Evolutionary conservation across 495 filamentous ascomycete genomes (phyloP).

Genomic region (Aspergillus leporis): DNA sequence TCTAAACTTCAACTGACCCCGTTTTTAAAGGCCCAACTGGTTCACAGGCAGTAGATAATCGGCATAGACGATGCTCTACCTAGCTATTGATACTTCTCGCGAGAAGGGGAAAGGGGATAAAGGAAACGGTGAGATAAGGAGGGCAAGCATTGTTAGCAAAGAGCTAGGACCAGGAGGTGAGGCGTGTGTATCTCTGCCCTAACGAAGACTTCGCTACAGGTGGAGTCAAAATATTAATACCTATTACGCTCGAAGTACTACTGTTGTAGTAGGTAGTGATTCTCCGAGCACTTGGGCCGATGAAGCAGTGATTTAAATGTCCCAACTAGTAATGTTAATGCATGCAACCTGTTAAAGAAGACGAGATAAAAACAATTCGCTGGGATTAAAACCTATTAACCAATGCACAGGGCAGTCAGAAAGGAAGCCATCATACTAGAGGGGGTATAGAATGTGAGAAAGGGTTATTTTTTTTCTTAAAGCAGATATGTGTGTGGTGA

Average conservation of each 20-base stretch:
- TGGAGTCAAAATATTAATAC: too few species aligned
- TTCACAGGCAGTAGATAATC: not conserved
- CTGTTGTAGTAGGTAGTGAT: not conserved
- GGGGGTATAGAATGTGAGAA: not conserved
- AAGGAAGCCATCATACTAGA: not conserved
- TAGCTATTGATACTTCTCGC: not conserved
- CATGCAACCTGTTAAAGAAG: not conserved
- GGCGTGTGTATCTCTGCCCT: too few species aligned
- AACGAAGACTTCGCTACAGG: too few species aligned
- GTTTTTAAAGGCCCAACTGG: not conserved
- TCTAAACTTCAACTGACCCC: not conserved
- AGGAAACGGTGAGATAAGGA: too few species aligned
- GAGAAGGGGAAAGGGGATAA: too few species aligned
- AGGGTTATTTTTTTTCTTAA: not conserved
- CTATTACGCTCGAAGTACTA: too few species aligned
- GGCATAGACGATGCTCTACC: not conserved
- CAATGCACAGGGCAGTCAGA: conserved; percentile 1
- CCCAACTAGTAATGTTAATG: not conserved
- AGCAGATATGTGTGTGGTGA: not conserved
- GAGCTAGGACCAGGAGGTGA: too few species aligned
- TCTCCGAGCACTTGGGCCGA: not conserved
- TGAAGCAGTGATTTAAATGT: not conserved
- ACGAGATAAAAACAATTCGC: not conserved
- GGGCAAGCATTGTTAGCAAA: too few species aligned
- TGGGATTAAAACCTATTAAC: not conserved